Percentiles rank a stretch among this genome's conserved stretches.
These are phyloP conservation scores for Lomentospora prolificans DNA, from an alignment of 2,329 filamentous ascomycete species.

Conservation along the genomic window DNA sequence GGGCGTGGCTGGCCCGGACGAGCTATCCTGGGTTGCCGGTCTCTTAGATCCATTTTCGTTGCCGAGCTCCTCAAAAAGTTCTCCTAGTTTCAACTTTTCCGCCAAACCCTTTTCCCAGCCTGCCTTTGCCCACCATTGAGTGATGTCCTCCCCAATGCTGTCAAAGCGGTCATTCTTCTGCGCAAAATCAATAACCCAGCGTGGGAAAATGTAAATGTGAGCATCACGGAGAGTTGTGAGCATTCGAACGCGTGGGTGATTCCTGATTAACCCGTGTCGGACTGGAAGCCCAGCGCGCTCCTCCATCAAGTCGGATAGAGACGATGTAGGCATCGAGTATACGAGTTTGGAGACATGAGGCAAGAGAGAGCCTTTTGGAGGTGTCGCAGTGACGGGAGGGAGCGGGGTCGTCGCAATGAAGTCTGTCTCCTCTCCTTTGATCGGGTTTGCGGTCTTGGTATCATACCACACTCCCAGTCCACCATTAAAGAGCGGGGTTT, in stretches of 20 bases:
- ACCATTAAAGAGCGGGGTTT: constrained; percentile 44
- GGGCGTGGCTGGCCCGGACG: constrained; percentile 8
- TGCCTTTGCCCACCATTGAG: constrained; percentile 94
- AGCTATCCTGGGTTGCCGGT: constrained; percentile 5
- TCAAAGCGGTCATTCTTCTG: constrained; percentile 72
- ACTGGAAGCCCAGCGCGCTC: constrained; percentile 64
- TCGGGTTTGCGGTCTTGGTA: constrained; percentile 60
- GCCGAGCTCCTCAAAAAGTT: constrained; percentile 11
- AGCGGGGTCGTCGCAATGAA: constrained; percentile 74
- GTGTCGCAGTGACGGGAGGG: constrained; percentile 42
- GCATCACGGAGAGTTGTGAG: constrained; percentile 79
- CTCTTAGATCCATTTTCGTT: not conserved
- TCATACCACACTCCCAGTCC: constrained; percentile 88
- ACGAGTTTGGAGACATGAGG: constrained; percentile 66
- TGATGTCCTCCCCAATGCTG: constrained; percentile 80
- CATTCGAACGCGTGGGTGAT: constrained; percentile 68
- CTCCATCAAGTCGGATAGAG: constrained; percentile 72
- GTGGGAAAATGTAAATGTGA: constrained; percentile 89
- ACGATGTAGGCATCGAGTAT: constrained; percentile 82
- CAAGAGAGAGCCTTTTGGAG: constrained; percentile 51
- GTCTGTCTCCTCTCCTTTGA: constrained; percentile 88
- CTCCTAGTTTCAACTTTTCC: constrained; percentile 54
- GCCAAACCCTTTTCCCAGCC: constrained; percentile 78
- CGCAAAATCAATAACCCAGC: constrained; percentile 82
- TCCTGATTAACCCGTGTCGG: constrained; percentile 64